phyloP scores from a whole-genome alignment of 306 rosid genomes.

The Dalbergia cochinchinensis region DNA sequence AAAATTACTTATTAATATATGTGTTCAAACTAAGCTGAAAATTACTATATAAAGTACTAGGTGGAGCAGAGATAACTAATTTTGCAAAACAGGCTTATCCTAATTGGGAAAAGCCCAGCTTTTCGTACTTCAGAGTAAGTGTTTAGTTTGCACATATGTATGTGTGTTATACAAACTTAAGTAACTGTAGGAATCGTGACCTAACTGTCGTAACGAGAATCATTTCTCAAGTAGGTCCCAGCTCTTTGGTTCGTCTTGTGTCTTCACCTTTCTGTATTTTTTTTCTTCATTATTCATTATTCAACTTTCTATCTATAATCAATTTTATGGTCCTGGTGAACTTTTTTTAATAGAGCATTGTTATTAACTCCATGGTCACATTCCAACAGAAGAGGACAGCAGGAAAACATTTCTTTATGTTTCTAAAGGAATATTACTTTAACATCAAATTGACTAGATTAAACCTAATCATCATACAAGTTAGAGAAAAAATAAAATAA shows the following conservation, averaged over 20 bases:
- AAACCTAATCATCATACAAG: neutral
- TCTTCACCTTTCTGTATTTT: slow-evolving; percentile 33
- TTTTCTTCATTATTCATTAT: neutral
- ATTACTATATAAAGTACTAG: neutral
- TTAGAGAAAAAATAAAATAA: neutral
- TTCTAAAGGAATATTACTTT: slow-evolving; percentile 17
- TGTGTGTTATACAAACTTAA: slow-evolving; percentile 14
- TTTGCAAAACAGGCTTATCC: neutral
- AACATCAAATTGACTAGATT: slow-evolving; percentile 9
- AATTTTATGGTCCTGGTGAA: neutral
- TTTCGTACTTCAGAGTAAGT: neutral
- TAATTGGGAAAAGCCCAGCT: neutral
- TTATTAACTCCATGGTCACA: slow-evolving; percentile 16
- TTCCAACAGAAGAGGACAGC: slow-evolving; percentile 4
- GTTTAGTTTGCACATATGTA: slow-evolving; percentile 30
- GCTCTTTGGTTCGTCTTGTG: slow-evolving; percentile 45
- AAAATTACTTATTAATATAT: too few species aligned
- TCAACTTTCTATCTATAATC: neutral
- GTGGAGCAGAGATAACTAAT: neutral
- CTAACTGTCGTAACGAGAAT: slow-evolving; percentile 67
- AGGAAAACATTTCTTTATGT: slow-evolving; percentile 11
- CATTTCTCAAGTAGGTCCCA: slow-evolving; percentile 53
- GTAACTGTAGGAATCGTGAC: slow-evolving; percentile 51
- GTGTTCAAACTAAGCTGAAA: neutral
- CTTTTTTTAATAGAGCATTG: slow-evolving; percentile 7